These are phyloP conservation scores for Pythium rishiriense DNA, from an alignment of 352 stramenopile genomes.

Conservation along the genomic window DNA sequence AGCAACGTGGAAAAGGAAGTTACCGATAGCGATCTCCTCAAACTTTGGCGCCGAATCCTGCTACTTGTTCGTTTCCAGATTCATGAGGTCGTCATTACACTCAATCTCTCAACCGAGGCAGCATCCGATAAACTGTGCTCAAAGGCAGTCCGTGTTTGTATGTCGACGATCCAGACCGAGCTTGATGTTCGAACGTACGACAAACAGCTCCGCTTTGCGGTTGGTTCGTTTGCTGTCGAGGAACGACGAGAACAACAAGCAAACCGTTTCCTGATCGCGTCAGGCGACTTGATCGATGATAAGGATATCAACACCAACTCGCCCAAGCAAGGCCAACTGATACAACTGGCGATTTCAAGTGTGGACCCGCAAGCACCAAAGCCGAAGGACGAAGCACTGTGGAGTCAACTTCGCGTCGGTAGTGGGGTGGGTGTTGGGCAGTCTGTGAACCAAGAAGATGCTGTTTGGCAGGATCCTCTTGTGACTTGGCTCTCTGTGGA, in stretches of 20 bases:
- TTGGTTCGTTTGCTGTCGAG: constrained; percentile 76
- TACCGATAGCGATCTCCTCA: constrained; percentile 51
- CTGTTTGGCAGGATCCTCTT: constrained; percentile 75
- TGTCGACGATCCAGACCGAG: constrained; percentile 61
- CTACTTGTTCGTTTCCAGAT: constrained; percentile 34
- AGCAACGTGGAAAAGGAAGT: constrained; percentile 47
- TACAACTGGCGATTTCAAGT: constrained; percentile 73
- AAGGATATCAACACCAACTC: not conserved
- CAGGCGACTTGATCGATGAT: constrained; percentile 32
- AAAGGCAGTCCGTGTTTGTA: constrained; percentile 58
- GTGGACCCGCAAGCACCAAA: constrained; percentile 63
- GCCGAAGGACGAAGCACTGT: constrained; percentile 51
- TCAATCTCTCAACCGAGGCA: constrained; percentile 17
- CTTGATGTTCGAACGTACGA: constrained; percentile 70
- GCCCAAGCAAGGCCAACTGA: constrained; percentile 41
- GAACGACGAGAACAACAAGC: constrained; percentile 27
- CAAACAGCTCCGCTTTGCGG: constrained; percentile 61
- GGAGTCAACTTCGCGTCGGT: constrained; percentile 33
- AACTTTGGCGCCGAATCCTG: constrained; percentile 66
- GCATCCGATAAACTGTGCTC: constrained; percentile 10
- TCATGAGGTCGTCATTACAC: constrained; percentile 35
- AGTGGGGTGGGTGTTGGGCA: not conserved
- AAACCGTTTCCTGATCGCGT: constrained; percentile 51
- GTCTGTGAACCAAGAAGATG: constrained; percentile 24
- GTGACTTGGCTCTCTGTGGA: constrained; percentile 73